Evolutionary conservation across 176 grass and related monocot genomes (phyloP).

Genomic region (Olyra latifolia): DNA sequence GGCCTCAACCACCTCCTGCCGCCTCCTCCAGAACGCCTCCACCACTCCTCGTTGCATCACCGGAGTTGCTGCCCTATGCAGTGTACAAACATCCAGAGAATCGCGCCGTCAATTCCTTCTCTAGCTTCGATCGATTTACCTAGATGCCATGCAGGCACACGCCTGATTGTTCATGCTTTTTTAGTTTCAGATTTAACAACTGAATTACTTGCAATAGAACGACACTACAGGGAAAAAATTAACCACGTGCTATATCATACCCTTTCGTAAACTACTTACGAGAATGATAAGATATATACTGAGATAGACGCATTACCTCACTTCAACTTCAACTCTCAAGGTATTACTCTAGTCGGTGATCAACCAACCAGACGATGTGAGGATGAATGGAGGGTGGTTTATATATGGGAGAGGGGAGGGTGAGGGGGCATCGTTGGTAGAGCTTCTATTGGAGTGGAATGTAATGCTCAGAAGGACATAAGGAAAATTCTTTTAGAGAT

Average conservation of each 20-base stretch:
- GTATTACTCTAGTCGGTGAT: background rate
- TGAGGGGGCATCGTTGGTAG: no score
- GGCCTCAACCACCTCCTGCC: background rate
- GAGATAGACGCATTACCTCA: background rate
- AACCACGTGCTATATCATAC: background rate
- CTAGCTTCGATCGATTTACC: background rate
- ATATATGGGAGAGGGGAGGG: background rate
- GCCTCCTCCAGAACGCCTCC: conserved; percentile 10
- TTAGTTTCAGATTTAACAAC: background rate
- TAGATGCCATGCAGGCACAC: background rate
- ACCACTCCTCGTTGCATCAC: background rate
- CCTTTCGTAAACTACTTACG: background rate
- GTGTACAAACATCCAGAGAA: background rate
- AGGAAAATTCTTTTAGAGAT: background rate
- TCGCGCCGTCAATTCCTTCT: background rate
- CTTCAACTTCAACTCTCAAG: background rate
- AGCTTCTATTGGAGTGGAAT: background rate
- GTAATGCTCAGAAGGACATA: background rate
- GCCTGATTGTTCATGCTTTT: no score
- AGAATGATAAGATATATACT: background rate
- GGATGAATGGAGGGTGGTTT: background rate
- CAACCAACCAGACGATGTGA: background rate
- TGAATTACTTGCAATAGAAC: background rate
- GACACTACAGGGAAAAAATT: background rate
- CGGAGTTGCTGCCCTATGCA: background rate